phyloP scores from a whole-genome alignment of 2,329 filamentous ascomycete genomes.

The Fusarium sp. region DNA sequence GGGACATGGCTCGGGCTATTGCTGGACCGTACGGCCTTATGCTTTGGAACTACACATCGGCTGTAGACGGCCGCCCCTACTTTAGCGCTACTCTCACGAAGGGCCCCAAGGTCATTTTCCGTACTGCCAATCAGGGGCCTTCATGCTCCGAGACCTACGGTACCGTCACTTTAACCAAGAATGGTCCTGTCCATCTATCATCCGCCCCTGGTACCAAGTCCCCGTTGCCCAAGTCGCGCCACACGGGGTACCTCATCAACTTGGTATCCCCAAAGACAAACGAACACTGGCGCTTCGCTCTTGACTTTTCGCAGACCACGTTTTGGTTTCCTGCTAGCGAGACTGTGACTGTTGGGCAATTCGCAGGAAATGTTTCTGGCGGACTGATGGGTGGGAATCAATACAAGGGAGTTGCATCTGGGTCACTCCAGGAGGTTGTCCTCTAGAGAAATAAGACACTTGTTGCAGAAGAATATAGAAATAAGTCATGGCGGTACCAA shows the following conservation, averaged over 20 bases:
- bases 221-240: conserved; percentile 9
- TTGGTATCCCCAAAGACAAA: conserved; percentile 8
- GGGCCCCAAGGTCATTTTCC: background rate
- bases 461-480: background rate
- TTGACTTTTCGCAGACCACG: conserved; percentile 18
- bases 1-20: conserved; percentile 23
- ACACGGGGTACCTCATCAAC: conserved; percentile 14
- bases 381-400: background rate
- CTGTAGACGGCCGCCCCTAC: conserved; percentile 12
- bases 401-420: background rate
- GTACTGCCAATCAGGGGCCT: background rate
- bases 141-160: background rate
- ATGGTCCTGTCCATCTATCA: conserved; percentile 1
- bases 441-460: background rate
- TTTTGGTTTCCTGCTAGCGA: conserved; percentile 17
- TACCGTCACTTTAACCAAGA: background rate
- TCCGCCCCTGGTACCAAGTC: conserved; percentile 4
- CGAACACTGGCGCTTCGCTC: conserved; percentile 10
- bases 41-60: conserved; percentile 25
- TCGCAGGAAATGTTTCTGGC: conserved; percentile 2
- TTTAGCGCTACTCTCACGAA: conserved; percentile 12
- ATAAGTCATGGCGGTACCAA: background rate
- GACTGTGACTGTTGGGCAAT: conserved; percentile 12
- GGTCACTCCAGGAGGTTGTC: background rate
- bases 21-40: conserved; percentile 28